Base-by-base conservation (phyloP, 2,329 filamentous ascomycete genomes). In the Hymenoscyphus albidus region DNA sequence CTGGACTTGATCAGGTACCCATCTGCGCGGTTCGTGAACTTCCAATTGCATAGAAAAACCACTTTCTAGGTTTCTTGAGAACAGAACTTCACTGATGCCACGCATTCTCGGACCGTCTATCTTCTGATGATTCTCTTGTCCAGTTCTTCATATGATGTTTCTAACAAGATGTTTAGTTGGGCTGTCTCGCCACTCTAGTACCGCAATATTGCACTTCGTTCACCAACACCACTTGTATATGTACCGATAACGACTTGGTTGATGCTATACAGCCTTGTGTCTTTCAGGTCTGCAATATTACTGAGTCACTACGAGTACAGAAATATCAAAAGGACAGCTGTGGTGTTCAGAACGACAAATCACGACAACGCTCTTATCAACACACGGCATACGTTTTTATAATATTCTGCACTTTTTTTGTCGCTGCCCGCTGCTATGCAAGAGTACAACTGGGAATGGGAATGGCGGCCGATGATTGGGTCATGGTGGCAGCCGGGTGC, bases 281-380 rank as follows among this genome's bases (percentile, higher is more conserved):
- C 5, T 12, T 66, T 7, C 39, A 71, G 6, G 74, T 69, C n/a
- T 78, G 77, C 69, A 77, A 75, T 2, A 68, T 77, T 39, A 74
- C 73, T 12, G 74, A 80, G 55, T 71, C 74, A 10, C 63, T 80
- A 32, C 77, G 74, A 18, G 79, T 79, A 1, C 78, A 80, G 67
- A 81, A 80, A 67, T 73, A 76, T 57, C 79, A 78, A 2, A 63
- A 70, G 14, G 76, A 77, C 18, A 70, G 72, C 48, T 81, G 80
- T 62, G 72, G 74, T 38, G 76, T 74, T 1, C 77, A 22, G 2
- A 63, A 58, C 9, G 62, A 67, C 18, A 62, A 56, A 32, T 35
- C 31, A 12, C 54, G 22, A 7, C 22, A 56, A 27, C 27, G 16
- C 18, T 32, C n/a, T 56, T 31, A 56, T 35, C 27, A 31, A 9